Base-by-base conservation (phyloP, 108 stramenopile species). In the Cyclotella kingstonii region DNA sequence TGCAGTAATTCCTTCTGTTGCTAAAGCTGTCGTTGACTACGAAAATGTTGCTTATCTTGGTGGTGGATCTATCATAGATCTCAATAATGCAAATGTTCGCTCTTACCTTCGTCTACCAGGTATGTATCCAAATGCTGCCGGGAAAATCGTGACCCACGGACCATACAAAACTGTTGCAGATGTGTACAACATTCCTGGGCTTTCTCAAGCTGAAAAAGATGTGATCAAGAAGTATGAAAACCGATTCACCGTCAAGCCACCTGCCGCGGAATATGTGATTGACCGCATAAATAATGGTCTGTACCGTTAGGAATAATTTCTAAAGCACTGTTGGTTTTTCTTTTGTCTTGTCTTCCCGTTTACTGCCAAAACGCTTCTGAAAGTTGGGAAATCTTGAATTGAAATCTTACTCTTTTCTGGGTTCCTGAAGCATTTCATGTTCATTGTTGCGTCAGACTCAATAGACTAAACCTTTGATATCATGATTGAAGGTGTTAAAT, bases 31-130 rank as follows among this genome's bases (percentile, higher is more conserved):
- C 21, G 79, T 85, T 74, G 92, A 90, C 56, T 94, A 90, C 74
- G 92, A 88, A 19, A 78, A 79, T 55, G 56, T 94, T 63, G 76
- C 66, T 21, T 80, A 77, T 77, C 82, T 95, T 47, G 94, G 94
- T 42, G 94, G 94, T 60, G 55, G 80, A 22, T 45, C 70, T 41
- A 43, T 81, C 55, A 84, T 97, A 62, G 97, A 97, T 71, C 49
- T 97, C 26, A 97, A 97, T 93, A 97, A 97, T 88, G 95, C 97
- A 65, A 97, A 97, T 73, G 89, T 97, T 41, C 97, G 97, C 72
- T 90, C 89, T 4, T 97, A 97, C 95, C 75, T 93, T 68, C 92
- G 89, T 84, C 82, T 97, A 76, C 85, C 88, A 38, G 97, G 97
- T 50, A 90, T 96, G 85, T 97, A 97, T 94, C 97, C 97, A 53